phyloP scores from a whole-genome alignment of 176 grass and related monocot genomes.

The Rhipidocladum racemiflorum region DNA sequence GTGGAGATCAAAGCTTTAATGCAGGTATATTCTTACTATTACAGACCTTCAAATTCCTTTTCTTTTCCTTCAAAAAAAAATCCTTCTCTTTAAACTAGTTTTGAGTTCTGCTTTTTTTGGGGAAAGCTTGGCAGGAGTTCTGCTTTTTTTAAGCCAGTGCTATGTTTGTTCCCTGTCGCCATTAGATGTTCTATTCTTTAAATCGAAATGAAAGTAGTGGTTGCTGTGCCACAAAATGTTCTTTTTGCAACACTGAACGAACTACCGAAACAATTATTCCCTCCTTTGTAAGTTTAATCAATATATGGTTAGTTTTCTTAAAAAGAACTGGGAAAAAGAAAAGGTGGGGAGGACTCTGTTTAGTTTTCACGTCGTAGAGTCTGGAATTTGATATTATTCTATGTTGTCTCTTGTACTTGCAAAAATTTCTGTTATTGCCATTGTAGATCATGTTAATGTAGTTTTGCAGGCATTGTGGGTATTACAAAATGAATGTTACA shows the following conservation, averaged over 20 bases:
- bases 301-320: background rate
- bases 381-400: background rate
- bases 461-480: background rate
- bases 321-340: background rate
- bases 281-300: background rate
- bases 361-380: background rate
- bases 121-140: too few species aligned
- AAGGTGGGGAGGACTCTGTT: too few species aligned
- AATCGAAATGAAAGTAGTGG: background rate
- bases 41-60: slow-evolving; percentile 29
- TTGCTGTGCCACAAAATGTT: background rate
- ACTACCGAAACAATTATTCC: background rate
- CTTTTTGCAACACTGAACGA: background rate
- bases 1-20: slow-evolving; percentile 91
- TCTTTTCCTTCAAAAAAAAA: too few species aligned
- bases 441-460: background rate
- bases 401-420: background rate
- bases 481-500: background rate
- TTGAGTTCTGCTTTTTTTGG: background rate
- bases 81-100: background rate
- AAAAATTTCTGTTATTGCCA: background rate
- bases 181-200: background rate
- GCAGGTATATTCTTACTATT: slow-evolving; percentile 51
- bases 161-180: background rate
- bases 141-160: background rate